phyloP scores from a whole-genome alignment of 257 asterid species.

The Salvia rosmarinus region DNA sequence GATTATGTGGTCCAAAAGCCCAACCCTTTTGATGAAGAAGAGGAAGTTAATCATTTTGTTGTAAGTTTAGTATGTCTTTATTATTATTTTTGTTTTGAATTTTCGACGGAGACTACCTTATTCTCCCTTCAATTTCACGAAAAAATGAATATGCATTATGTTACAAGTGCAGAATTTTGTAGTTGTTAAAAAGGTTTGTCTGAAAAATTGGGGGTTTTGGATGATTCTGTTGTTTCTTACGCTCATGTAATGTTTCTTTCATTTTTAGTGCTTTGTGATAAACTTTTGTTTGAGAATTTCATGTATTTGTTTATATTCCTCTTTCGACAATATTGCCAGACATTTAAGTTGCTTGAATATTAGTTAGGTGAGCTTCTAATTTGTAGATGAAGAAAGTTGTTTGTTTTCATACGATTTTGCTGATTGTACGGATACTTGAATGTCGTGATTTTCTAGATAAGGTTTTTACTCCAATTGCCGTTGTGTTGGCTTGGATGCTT shows the following conservation, averaged over 20 bases:
- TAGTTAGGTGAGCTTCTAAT: not conserved
- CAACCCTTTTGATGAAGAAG: too few species aligned
- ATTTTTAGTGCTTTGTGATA: not conserved
- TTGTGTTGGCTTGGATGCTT: not conserved
- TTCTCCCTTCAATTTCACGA: constrained; percentile 20
- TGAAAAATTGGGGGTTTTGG: constrained; percentile 12
- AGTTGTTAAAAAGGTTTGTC: constrained; percentile 4
- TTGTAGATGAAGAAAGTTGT: not conserved
- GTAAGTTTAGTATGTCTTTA: too few species aligned
- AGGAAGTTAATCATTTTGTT: too few species aligned
- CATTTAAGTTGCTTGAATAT: not conserved
- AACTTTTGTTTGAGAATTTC: constrained; percentile 17
- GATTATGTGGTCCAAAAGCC: too few species aligned
- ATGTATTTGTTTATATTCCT: constrained; percentile 1
- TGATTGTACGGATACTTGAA: not conserved
- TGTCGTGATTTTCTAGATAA: too few species aligned
- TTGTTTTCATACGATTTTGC: constrained; percentile 7
- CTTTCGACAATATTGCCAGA: constrained; percentile 2
- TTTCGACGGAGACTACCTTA: not conserved
- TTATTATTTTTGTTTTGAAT: too few species aligned
- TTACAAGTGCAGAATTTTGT: not conserved
- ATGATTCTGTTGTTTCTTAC: not conserved
- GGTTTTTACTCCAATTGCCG: too few species aligned
- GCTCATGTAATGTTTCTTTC: not conserved
- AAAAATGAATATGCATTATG: constrained; percentile 7